phyloP scores from a whole-genome alignment of 2,329 filamentous ascomycete species.

The Botrytis medusae region DNA sequence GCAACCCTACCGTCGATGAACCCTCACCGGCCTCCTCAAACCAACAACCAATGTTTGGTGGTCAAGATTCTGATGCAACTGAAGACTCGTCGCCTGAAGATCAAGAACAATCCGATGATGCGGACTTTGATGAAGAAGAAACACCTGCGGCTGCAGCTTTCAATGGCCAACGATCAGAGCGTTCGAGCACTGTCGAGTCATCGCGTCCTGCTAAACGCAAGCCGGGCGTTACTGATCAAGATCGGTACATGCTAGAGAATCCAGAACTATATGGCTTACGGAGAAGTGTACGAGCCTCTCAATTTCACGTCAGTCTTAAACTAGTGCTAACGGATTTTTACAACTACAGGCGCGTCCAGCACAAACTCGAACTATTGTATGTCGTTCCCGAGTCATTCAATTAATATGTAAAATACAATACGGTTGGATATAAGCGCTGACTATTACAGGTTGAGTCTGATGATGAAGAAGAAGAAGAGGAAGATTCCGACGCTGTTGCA shows the following conservation, averaged over 20 bases:
- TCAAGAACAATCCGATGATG: conserved; percentile 63
- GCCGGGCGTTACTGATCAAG: conserved; percentile 65
- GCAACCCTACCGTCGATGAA: conserved; percentile 55
- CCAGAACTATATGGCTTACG: conserved; percentile 93
- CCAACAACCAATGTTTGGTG: conserved; percentile 38
- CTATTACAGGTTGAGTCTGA: conserved; percentile 55
- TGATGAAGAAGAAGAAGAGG: conserved; percentile 53
- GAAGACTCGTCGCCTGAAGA: conserved; percentile 38
- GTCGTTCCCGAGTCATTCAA: conserved; percentile 34
- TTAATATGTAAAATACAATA: neutral
- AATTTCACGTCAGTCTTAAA: neutral
- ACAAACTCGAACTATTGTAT: conserved; percentile 55
- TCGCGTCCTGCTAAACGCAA: conserved; percentile 73
- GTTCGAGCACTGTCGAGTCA: conserved; percentile 70
- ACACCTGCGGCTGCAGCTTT: conserved; percentile 52
- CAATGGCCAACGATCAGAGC: conserved; percentile 50
- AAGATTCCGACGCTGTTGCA: conserved; percentile 71
- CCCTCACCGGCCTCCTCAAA: conserved; percentile 49
- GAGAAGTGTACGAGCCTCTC: conserved; percentile 69
- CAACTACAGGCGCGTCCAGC: conserved; percentile 52
- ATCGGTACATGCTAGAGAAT: conserved; percentile 78
- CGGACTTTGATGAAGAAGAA: conserved; percentile 73
- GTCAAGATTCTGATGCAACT: conserved; percentile 35
- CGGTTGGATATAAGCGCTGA: conserved; percentile 27
- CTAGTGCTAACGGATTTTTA: conserved; percentile 28